Base-by-base conservation (phyloP, 2,329 filamentous ascomycete species). In the Beauveria australis region DNA sequence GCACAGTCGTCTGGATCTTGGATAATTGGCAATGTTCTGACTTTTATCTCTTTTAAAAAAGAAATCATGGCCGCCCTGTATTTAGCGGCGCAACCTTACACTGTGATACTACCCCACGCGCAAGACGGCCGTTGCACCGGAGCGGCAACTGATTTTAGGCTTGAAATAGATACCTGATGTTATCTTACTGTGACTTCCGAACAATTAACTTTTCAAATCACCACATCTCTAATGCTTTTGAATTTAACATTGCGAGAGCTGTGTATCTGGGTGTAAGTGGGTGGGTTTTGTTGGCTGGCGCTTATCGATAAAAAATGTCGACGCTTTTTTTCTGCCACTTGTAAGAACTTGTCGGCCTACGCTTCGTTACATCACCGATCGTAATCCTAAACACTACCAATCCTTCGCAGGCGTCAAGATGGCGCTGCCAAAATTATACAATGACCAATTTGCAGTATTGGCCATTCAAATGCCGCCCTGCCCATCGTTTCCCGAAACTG, bases 391-490 rank as follows among this genome's bases (percentile, higher is more conserved):
- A 41, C 16, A 28, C 19, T 22, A 41, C 18, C 18, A 26, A 40
- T 18, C 18, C 5, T 37, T 2, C 5, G 1, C 4, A 24, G 37
- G 44, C 37, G 51, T 40, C 61, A 66, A 40, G 5, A 75, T 75
- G 73, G 68, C 70, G 6, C 63, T 67, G 1, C 16, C 66, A 12
- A 67, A 68, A 26, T 57, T 65, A 5, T 33, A 47, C 5, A 64
- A 66, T 64, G 80, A 79, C 37, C 87, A 86, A 64, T 95, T 92
- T 69, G 79, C 81, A 16, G 76, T 89, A 60, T 81, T 96, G 1
- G 85, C 89, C 0, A 76, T 96, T 19, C 79, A 81, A 18, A 81
- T 93, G 53, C 84, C 87, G 5, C 71, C 84, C 18, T 74, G 81
- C n/a, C 75, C 85, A 1, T 83, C 88, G 1, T 89, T 82, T 62